Evolutionary conservation across 1,284 basidiomycete genomes (phyloP).

Genomic region (Coriolopsis trogii): DNA sequence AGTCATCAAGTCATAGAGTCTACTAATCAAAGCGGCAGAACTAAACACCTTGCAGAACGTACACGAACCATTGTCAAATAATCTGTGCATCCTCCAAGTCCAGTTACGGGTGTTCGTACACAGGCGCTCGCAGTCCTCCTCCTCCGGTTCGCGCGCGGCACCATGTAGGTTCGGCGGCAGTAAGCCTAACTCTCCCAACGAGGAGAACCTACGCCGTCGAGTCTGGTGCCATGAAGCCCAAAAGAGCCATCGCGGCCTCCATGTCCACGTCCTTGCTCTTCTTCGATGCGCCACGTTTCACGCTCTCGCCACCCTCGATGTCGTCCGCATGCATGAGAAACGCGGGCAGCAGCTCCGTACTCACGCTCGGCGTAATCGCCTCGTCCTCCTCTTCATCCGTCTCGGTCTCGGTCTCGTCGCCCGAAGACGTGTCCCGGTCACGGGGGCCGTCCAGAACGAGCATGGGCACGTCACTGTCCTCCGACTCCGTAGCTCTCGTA

Average conservation of each 20-base stretch:
- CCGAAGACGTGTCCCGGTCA: slow-evolving; percentile 4
- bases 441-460: slow-evolving; percentile 22
- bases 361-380: slow-evolving; percentile 32
- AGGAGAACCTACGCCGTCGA: slow-evolving; percentile 4
- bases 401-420: slow-evolving; percentile 26
- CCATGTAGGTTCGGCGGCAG: too few species aligned
- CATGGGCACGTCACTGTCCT: slow-evolving; percentile 32
- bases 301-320: not conserved
- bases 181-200: too few species aligned
- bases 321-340: slow-evolving; percentile 5
- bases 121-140: slow-evolving; percentile 3
- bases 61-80: slow-evolving; percentile 4
- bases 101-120: slow-evolving; percentile 16
- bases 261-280: slow-evolving; percentile 35
- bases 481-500: slow-evolving; percentile 18
- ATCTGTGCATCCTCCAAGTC: slow-evolving; percentile 5
- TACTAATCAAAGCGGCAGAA: too few species aligned
- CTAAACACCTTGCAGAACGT: slow-evolving; percentile 3
- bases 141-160: not conserved
- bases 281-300: slow-evolving; percentile 10
- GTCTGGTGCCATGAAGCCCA: slow-evolving; percentile 40
- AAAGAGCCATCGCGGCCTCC: slow-evolving; percentile 47
- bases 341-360: slow-evolving; percentile 23
- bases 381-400: slow-evolving; percentile 32
- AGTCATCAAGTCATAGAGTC: slow-evolving; percentile 16